Conservation (phyloP, 495 filamentous ascomycete genomes). For the Neurospora intermedia region DNA sequence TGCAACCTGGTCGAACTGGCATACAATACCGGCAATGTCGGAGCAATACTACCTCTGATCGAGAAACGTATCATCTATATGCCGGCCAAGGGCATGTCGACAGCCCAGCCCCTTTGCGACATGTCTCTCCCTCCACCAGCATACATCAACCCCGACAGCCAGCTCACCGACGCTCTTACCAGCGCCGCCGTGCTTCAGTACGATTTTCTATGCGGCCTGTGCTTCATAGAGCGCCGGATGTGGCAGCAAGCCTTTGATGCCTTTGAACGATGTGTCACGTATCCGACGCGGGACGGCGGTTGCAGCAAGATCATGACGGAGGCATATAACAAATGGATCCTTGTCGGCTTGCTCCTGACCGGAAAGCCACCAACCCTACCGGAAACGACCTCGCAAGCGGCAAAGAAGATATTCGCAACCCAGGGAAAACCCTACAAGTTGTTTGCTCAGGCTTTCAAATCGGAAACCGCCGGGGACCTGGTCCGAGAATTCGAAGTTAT, state of each 20-base stretch:
- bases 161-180: slow-evolving; percentile 47
- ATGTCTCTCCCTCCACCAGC: slow-evolving; percentile 20
- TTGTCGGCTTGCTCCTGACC: slow-evolving; percentile 61
- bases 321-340: slow-evolving; percentile 86
- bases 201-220: slow-evolving; percentile 65
- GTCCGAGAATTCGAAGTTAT: slow-evolving; percentile 45
- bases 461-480: slow-evolving; percentile 44
- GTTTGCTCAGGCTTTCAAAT: slow-evolving; percentile 58
- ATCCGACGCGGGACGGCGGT: slow-evolving; percentile 45
- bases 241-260: slow-evolving; percentile 65
- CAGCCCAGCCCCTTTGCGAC: slow-evolving; percentile 20
- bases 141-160: slow-evolving; percentile 48
- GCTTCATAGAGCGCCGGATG: slow-evolving; percentile 60
- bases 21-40: slow-evolving; percentile 38
- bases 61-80: slow-evolving; percentile 59
- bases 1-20: slow-evolving; percentile 51
- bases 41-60: slow-evolving; percentile 51
- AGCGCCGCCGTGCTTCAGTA: slow-evolving; percentile 59
- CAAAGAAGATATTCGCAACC: slow-evolving; percentile 46
- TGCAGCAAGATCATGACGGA: slow-evolving; percentile 74
- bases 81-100: slow-evolving; percentile 32
- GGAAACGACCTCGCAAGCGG: slow-evolving; percentile 25
- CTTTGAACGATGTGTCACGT: slow-evolving; percentile 56
- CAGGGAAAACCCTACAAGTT: slow-evolving; percentile 60
- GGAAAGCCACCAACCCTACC: slow-evolving; percentile 48